Conservation (phyloP, 345 rosid species). For the Melaleuca quinquenervia region DNA sequence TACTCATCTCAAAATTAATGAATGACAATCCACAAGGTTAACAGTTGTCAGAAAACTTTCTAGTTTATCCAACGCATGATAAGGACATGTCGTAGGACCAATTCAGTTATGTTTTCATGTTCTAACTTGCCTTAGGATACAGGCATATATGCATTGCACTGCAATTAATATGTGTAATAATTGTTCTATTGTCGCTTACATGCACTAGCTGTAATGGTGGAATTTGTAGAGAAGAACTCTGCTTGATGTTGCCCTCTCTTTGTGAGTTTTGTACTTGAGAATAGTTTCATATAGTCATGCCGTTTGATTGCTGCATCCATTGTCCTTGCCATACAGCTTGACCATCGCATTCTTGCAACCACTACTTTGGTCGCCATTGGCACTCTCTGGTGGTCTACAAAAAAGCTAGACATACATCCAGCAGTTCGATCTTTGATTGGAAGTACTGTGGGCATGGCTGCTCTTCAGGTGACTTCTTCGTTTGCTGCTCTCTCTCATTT, state of each 20-base stretch:
- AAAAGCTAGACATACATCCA: constrained; percentile 81
- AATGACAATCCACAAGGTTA: neutral
- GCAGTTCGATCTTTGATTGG: constrained; percentile 69
- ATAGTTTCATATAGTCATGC: neutral
- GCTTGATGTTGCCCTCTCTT: neutral
- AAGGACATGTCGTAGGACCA: too few relatives aligned
- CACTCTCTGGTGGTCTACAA: constrained; percentile 67
- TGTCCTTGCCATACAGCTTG: constrained; percentile 33
- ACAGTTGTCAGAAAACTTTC: neutral
- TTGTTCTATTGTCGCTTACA: neutral
- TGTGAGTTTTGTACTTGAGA: neutral
- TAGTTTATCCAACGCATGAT: neutral
- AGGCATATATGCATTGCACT: neutral
- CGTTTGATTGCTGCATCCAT: neutral
- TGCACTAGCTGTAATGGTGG: neutral
- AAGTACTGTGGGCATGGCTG: constrained; percentile 65
- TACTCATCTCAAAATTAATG: neutral
- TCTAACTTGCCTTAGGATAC: neutral
- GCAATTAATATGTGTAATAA: neutral
- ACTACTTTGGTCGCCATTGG: constrained; percentile 44
- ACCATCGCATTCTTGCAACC: constrained; percentile 88
- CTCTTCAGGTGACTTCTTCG: constrained; percentile 51
- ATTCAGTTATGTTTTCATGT: too few relatives aligned
- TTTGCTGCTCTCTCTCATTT: neutral
- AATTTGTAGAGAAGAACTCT: neutral